Evolutionary conservation across 2,329 filamentous ascomycete species (phyloP).

Genomic region (Pseudogymnoascus sp.): DNA sequence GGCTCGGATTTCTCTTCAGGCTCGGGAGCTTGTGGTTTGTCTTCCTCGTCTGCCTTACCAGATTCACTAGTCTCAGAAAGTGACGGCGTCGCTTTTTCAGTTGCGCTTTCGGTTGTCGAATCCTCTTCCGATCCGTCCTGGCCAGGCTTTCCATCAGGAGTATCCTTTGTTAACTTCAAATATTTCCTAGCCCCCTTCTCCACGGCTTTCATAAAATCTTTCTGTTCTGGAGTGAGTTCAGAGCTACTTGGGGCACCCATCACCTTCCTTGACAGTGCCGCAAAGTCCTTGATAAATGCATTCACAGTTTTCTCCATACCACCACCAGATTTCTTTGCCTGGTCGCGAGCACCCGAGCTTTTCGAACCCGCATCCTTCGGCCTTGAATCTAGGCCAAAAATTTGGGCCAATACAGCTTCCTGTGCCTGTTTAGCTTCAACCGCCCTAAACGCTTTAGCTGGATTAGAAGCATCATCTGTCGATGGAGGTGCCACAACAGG

Average conservation of each 20-base stretch:
- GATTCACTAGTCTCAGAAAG: constrained; percentile 15
- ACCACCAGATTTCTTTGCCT: constrained; percentile 15
- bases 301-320: constrained; percentile 26
- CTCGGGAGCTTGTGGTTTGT: not conserved
- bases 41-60: constrained; percentile 18
- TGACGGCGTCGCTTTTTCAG: constrained; percentile 18
- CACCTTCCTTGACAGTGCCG: constrained; percentile 36
- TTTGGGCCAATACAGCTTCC: constrained; percentile 44
- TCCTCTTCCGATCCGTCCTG: constrained; percentile 13
- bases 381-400: constrained; percentile 43
- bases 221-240: constrained; percentile 29
- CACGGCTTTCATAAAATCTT: constrained; percentile 44
- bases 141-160: constrained; percentile 10
- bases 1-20: constrained; percentile 15
- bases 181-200: constrained; percentile 46
- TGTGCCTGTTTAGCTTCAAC: constrained; percentile 49
- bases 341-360: not conserved
- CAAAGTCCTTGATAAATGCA: constrained; percentile 35
- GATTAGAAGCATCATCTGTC: constrained; percentile 34
- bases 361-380: not conserved
- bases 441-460: constrained; percentile 41
- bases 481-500: constrained; percentile 25
- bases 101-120: constrained; percentile 16
- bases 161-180: constrained; percentile 28
- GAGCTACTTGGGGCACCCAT: constrained; percentile 36